Evolutionary conservation across 2,329 filamentous ascomycete species (phyloP).

Genomic region (Cordyceps javanica): DNA sequence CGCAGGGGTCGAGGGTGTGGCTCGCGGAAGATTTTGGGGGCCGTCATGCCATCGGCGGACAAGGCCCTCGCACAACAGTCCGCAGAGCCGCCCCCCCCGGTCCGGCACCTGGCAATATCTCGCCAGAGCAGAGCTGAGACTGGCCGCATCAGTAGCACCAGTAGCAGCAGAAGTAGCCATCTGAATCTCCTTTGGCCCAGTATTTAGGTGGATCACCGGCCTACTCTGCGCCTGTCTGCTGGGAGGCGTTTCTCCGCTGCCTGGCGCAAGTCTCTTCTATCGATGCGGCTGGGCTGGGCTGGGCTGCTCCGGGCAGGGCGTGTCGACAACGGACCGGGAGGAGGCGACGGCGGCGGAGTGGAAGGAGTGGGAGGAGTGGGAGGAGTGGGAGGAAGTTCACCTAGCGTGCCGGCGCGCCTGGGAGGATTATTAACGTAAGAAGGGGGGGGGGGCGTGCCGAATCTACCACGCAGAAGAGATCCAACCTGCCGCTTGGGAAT

Average conservation of each 20-base stretch:
- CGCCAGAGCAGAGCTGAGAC: not conserved
- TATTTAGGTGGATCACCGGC: not conserved
- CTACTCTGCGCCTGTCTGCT: not conserved
- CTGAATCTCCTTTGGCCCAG: conserved; percentile 3
- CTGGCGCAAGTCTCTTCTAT: not conserved
- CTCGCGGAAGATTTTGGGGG: not conserved
- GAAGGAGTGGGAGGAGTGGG: not conserved
- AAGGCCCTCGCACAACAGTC: conserved; percentile 1
- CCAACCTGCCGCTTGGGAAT: conserved; percentile 4
- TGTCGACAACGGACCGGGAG: not conserved
- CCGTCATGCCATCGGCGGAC: not conserved
- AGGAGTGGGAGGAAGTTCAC: not conserved
- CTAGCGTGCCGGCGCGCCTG: not conserved
- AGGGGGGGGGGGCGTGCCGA: conserved; percentile 6
- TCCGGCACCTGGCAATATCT: not conserved
- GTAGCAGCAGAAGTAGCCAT: too few relatives aligned
- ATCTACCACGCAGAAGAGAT: not conserved
- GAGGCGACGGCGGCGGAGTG: not conserved
- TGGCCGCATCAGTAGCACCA: conserved; percentile 1
- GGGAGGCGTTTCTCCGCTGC: not conserved
- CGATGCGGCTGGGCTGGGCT: not conserved
- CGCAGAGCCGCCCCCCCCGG: not conserved
- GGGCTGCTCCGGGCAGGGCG: not conserved
- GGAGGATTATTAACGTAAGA: conserved; percentile 1
- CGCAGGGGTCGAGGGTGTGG: not conserved